Evolutionary conservation across 257 asterid genomes (phyloP).

Genomic region (Datura wrightii): DNA sequence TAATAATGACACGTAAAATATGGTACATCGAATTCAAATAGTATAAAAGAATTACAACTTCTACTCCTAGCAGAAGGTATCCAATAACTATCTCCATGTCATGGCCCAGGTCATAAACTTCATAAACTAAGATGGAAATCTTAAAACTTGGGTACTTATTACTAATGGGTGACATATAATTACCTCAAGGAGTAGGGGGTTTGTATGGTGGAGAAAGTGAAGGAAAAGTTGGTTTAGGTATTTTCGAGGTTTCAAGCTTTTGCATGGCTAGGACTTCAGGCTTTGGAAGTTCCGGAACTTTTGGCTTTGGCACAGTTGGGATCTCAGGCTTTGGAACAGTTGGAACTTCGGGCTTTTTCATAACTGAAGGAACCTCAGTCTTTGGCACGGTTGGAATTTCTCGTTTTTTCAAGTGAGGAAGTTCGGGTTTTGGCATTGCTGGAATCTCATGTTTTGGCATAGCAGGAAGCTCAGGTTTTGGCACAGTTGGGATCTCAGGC

Average conservation of each 20-base stretch:
- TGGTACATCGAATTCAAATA: slow-evolving; percentile 2
- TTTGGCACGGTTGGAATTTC: slow-evolving; percentile 32
- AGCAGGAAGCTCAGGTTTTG: slow-evolving; percentile 1
- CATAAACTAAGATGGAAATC: not conserved
- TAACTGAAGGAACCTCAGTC: not conserved
- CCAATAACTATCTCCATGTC: slow-evolving; percentile 24
- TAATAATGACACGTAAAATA: not conserved
- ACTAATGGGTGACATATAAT: not conserved
- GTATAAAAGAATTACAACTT: not conserved
- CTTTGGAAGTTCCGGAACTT: slow-evolving; percentile 28
- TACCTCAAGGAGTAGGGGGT: slow-evolving; percentile 10
- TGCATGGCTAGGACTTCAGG: slow-evolving; percentile 28
- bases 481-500: not conserved
- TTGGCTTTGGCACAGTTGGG: not conserved
- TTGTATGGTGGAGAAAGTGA: slow-evolving; percentile 29
- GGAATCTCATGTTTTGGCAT: not conserved
- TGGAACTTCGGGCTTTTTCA: slow-evolving; percentile 30
- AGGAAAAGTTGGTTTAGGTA: slow-evolving; percentile 6
- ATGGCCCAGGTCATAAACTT: not conserved
- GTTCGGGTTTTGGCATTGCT: slow-evolving; percentile 3
- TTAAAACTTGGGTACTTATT: not conserved
- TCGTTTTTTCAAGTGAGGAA: not conserved
- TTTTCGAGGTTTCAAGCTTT: not conserved
- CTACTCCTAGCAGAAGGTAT: not conserved
- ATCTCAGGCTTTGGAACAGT: not conserved